These are phyloP conservation scores for Tetragonia tetragonoides DNA, from an alignment of 148 eudicot genomes.

Conservation along the genomic window DNA sequence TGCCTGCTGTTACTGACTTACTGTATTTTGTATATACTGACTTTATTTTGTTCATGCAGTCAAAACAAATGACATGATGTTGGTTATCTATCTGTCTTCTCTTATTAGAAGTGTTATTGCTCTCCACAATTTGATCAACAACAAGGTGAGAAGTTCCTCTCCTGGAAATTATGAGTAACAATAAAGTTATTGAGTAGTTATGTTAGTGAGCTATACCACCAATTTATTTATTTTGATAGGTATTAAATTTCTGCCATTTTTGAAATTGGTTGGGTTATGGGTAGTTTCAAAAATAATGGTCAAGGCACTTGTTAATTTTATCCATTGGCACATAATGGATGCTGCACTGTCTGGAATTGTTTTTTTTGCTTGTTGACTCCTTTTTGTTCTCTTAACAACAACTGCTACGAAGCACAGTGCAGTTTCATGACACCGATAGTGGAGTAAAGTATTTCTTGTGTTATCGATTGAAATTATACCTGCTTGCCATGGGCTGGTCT, in stretches of 20 bases:
- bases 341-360: not conserved
- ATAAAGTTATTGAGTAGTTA: not conserved
- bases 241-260: not conserved
- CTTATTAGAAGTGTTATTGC: conserved; percentile 86
- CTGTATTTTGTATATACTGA: conserved; percentile 8
- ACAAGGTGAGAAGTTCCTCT: conserved; percentile 53
- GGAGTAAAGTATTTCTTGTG: not conserved
- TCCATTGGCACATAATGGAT: not conserved
- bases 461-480: too few relatives aligned
- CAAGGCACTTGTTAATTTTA: not conserved
- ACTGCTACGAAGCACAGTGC: not conserved
- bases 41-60: conserved; percentile 39
- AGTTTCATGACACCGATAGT: not conserved
- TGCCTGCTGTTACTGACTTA: not conserved
- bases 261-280: not conserved
- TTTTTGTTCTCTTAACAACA: not conserved
- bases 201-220: not conserved
- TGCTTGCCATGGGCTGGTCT: too few relatives aligned
- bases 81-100: conserved; percentile 86
- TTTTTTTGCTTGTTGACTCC: not conserved
- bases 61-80: conserved; percentile 94
- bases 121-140: conserved; percentile 91
- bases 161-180: not conserved
- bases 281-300: not conserved
- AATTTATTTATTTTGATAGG: too few relatives aligned